These are phyloP conservation scores for Posidonia australis DNA, from an alignment of 106 monocot species.

Conservation along the genomic window DNA sequence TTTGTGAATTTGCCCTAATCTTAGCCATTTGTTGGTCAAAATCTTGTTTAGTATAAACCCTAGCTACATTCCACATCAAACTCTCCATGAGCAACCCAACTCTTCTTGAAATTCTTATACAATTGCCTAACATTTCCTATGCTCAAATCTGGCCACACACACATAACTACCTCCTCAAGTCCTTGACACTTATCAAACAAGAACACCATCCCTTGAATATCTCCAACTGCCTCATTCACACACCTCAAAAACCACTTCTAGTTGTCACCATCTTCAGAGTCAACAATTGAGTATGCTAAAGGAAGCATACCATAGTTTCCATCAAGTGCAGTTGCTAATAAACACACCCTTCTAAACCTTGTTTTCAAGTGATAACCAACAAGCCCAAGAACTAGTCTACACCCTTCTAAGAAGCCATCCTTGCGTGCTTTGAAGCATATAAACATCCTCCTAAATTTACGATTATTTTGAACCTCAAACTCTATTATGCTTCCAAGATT, in stretches of 20 bases:
- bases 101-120: too few relatives aligned
- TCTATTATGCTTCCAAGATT: neutral
- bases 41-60: too few relatives aligned
- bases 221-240: neutral
- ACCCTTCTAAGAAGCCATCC: neutral
- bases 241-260: neutral
- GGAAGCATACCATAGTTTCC: neutral
- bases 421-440: neutral
- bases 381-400: neutral
- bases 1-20: too few relatives aligned
- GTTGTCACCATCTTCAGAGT: neutral
- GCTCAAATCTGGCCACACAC: neutral
- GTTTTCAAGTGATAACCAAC: neutral
- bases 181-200: neutral
- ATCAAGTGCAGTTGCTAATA: neutral
- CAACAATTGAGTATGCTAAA: neutral
- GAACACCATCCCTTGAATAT: neutral
- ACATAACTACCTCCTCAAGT: neutral
- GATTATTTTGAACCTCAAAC: neutral
- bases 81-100: too few relatives aligned
- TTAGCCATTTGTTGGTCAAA: too few relatives aligned
- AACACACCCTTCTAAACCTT: neutral
- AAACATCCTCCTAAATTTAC: neutral
- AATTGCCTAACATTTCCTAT: too few relatives aligned
- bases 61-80: too few relatives aligned